A percentile compares a stretch with the other conserved stretches of the same genome.
Conservation (phyloP, 257 asterid genomes). For the Solanum sparsipilum region DNA sequence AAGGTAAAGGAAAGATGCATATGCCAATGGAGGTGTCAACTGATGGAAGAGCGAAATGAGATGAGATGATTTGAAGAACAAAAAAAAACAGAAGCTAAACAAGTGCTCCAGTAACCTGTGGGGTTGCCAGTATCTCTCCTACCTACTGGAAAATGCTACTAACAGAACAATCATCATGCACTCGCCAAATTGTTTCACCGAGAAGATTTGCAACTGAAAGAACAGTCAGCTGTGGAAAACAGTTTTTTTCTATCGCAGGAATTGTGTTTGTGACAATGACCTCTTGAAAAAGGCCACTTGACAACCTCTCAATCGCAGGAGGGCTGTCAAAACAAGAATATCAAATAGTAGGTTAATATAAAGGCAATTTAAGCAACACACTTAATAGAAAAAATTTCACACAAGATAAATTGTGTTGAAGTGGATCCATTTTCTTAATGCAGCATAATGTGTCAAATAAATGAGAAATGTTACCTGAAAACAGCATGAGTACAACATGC, state of each 20-base stretch:
- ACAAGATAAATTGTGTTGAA: not conserved
- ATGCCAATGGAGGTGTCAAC: not conserved
- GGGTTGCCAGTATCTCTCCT: not conserved
- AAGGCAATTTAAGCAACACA: not conserved
- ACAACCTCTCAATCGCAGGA: constrained; percentile 85
- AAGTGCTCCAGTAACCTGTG: not conserved
- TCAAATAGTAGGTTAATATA: not conserved
- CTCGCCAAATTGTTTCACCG: constrained; percentile 97
- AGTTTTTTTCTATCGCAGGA: constrained; percentile 67
- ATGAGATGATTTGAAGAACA: not conserved
- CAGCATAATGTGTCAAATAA: not conserved
- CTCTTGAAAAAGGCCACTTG: constrained; percentile 90
- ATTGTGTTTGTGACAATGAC: constrained; percentile 82
- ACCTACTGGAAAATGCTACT: constrained; percentile 83
- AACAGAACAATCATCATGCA: constrained; percentile 88
- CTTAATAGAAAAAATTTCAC: not conserved
- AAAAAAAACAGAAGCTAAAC: not conserved
- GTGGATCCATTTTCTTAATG: not conserved
- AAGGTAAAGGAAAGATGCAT: not conserved
- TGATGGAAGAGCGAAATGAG: not conserved
- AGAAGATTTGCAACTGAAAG: constrained; percentile 84
- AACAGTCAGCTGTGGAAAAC: constrained; percentile 77
- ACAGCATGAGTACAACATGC: constrained; percentile 97
- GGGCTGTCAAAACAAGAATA: constrained; percentile 45
- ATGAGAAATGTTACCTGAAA: constrained; percentile 45